These are phyloP conservation scores for Pseudocercospora vitis DNA, from an alignment of 2,329 filamentous ascomycete genomes.

Conservation along the genomic window DNA sequence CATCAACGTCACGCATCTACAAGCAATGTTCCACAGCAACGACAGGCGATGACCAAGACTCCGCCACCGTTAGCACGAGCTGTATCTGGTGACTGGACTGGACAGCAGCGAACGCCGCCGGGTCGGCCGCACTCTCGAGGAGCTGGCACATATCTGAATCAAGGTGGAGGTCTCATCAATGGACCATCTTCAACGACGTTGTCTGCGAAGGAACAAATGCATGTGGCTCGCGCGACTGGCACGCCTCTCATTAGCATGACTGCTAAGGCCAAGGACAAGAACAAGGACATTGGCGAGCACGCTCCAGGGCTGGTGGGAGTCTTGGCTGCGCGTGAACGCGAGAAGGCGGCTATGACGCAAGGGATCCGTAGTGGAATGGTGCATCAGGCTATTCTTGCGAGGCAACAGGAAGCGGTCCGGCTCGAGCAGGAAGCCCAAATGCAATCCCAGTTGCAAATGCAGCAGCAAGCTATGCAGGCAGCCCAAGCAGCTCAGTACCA, in stretches of 20 bases:
- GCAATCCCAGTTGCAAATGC: constrained; percentile 40
- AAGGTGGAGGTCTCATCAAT: constrained; percentile 12
- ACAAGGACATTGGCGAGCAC: constrained; percentile 40
- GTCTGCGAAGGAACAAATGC: constrained; percentile 85
- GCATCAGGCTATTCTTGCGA: constrained; percentile 62
- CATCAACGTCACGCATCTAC: constrained; percentile 32
- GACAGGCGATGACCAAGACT: constrained; percentile 35
- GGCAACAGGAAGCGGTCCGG: constrained; percentile 53
- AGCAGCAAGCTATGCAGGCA: constrained; percentile 34
- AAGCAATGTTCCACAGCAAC: constrained; percentile 25
- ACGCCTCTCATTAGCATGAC: constrained; percentile 71
- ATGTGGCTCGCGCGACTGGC: constrained; percentile 79
- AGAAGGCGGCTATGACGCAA: constrained; percentile 69
- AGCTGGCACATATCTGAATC: constrained; percentile 28
- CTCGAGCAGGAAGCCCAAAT: constrained; percentile 42
- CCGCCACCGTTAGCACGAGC: constrained; percentile 47
- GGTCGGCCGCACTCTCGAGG: constrained; percentile 36
- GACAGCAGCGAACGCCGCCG: constrained; percentile 35
- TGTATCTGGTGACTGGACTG: constrained; percentile 49
- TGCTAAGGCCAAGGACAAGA: constrained; percentile 43
- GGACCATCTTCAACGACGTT: constrained; percentile 59
- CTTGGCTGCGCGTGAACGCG: constrained; percentile 76
- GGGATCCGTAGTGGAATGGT: constrained; percentile 66
- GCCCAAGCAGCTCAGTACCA: constrained; percentile 29
- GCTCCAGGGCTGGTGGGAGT: constrained; percentile 66